A percentile compares a stretch with the other conserved stretches of the same genome.
Evolutionary conservation across 2,329 filamentous ascomycete species (phyloP).

Genomic region (Bisporella sp.): DNA sequence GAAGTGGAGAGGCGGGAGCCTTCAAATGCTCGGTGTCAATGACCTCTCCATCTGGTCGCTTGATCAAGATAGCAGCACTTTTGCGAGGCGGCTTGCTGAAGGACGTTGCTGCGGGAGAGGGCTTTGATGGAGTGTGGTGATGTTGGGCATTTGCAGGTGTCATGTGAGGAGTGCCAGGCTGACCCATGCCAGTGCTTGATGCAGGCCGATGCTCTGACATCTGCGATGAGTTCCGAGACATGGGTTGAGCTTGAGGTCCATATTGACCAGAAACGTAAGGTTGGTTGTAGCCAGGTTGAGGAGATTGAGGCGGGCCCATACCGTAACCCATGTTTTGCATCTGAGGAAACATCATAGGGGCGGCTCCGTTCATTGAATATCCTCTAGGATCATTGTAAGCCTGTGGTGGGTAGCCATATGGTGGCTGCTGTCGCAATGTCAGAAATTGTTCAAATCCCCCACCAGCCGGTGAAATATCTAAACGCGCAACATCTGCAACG

Average conservation of each 20-base stretch:
- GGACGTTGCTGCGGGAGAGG: constrained; percentile 31
- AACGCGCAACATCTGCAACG: constrained; percentile 9
- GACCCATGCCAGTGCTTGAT: constrained; percentile 30
- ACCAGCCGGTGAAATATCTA: constrained; percentile 62
- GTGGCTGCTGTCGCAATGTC: constrained; percentile 49
- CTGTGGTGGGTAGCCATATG: constrained; percentile 46
- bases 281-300: constrained; percentile 40
- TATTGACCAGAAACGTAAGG: constrained; percentile 31
- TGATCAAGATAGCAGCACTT: constrained; percentile 76
- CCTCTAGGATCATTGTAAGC: constrained; percentile 37
- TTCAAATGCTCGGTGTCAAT: constrained; percentile 62
- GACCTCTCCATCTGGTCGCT: constrained; percentile 72
- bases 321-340: constrained; percentile 42
- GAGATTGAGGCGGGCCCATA: constrained; percentile 34
- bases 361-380: constrained; percentile 31
- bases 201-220: constrained; percentile 56
- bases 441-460: constrained; percentile 58
- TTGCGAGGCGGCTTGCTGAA: constrained; percentile 36
- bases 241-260: constrained; percentile 48
- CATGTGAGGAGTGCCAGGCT: constrained; percentile 27
- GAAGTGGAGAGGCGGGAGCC: constrained; percentile 53
- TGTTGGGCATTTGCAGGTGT: constrained; percentile 28
- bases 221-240: constrained; percentile 81
- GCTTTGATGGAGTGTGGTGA: constrained; percentile 52
- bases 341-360: constrained; percentile 35